Evolutionary conservation across 257 asterid species (phyloP).

Genomic region (Lycium ferocissimum): DNA sequence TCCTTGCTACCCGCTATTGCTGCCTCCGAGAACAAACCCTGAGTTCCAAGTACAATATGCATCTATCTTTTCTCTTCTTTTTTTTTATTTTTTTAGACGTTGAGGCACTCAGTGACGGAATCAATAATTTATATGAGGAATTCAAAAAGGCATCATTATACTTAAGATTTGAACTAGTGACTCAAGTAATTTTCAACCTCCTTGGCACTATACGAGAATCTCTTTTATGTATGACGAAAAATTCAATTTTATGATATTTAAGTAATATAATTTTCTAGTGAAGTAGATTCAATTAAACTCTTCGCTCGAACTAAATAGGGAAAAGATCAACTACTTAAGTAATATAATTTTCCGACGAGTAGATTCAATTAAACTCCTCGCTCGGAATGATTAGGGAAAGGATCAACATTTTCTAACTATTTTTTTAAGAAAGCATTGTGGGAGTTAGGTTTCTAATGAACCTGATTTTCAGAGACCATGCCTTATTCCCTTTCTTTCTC

Average conservation of each 20-base stretch:
- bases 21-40: not conserved
- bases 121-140: not conserved
- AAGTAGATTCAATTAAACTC: no score
- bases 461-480: constrained; percentile 25
- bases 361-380: no score
- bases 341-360: not conserved
- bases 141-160: not conserved
- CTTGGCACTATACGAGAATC: no score
- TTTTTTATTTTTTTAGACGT: not conserved
- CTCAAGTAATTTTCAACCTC: not conserved
- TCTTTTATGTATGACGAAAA: not conserved
- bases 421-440: not conserved
- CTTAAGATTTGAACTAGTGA: not conserved
- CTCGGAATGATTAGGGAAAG: not conserved
- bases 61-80: not conserved
- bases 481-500: not conserved
- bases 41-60: not conserved
- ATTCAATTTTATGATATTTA: not conserved
- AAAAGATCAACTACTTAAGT: not conserved
- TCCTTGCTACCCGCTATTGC: no score
- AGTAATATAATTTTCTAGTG: not conserved
- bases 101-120: not conserved
- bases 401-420: not conserved
- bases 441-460: constrained; percentile 15
- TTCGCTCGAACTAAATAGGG: not conserved